Evolutionary conservation across 1,284 basidiomycete genomes (phyloP), one percentile per base, ranked within the genome.

Genomic region (Ganoderma leucocontextum): DNA sequence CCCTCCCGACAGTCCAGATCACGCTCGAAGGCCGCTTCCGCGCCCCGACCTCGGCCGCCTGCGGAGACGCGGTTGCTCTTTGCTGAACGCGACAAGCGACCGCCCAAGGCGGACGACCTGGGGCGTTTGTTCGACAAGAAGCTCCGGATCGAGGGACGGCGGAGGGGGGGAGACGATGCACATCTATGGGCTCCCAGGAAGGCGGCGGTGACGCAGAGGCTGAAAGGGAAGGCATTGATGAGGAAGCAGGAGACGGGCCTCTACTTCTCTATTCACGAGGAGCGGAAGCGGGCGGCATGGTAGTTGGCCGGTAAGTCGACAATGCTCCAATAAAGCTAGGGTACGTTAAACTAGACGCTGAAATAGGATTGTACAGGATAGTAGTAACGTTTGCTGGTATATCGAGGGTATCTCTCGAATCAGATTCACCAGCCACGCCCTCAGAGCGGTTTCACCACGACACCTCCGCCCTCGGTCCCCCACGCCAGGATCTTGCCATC

Each of bases 171-270:
- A 22, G 33, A 17, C 25, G n/a, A 8, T 8, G 25, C 25, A 22
- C 68, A 44, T 1, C 60, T 66, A 1, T 60, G 70, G 47, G 47
- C 47, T 13, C 47, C 47, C 4, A 52, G 10, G 17, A 73, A 73
- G 44, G 10, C 19, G 25, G 33, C 7, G 17, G 29, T n/a, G 0
- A 65, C 64, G 8, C 58, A 59, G 1, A 64, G 42, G 42, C 39
- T 73, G 49, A 38, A 42, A 19, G 69, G 69, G 3, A 68, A 66
- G 47, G 66, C 49, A 3, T 59, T 69, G 53, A 39, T n/a, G 36
- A 63, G 52, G 41, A 69, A 62, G 42, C 68, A 70, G 60, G 52
- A 47, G 15, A 35, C n/a, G 17, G 53, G 64, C 3, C 35, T 73
- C 7, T 61, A 44, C 33, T 59, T 65, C 39, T 58, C 38, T 2